A percentile compares a stretch with the other conserved stretches of the same genome.
phyloP scores from a whole-genome alignment of 225 moss, liverwort and hornwort species.

The Asterella californica region DNA sequence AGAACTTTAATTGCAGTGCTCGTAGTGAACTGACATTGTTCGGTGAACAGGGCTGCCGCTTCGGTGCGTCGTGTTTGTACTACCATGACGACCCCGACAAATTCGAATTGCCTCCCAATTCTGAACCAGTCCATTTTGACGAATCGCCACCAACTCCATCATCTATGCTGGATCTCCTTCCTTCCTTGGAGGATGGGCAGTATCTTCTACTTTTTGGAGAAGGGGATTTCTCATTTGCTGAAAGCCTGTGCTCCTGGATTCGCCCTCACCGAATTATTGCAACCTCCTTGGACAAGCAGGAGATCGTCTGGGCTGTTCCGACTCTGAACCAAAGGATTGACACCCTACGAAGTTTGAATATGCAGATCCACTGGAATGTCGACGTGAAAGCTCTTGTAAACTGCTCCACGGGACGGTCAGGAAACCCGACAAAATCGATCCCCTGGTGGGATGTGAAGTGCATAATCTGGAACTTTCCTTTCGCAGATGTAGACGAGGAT shows the following conservation, averaged over 20 bases:
- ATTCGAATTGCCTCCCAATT: conserved; percentile 24
- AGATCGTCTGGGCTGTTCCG: conserved; percentile 25
- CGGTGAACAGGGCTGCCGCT: conserved; percentile 59
- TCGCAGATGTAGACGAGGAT: conserved; percentile 48
- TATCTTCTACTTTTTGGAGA: conserved; percentile 54
- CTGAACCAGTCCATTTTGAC: conserved; percentile 43
- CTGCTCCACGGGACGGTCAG: conserved; percentile 9
- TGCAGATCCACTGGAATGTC: conserved; percentile 47
- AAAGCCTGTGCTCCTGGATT: conserved; percentile 37
- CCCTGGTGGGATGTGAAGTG: conserved; percentile 53
- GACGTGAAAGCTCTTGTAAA: conserved; percentile 45
- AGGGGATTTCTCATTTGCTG: conserved; percentile 57
- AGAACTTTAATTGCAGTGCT: not conserved
- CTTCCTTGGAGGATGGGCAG: conserved; percentile 24
- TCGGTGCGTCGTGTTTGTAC: conserved; percentile 47
- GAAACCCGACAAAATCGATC: conserved; percentile 14
- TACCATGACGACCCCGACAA: conserved; percentile 32
- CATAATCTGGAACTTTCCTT: conserved; percentile 67
- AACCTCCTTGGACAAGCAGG: conserved; percentile 47
- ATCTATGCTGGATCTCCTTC: conserved; percentile 50
- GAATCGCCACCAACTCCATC: conserved; percentile 40
- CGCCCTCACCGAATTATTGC: conserved; percentile 47
- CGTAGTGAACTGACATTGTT: not conserved
- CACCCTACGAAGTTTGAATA: conserved; percentile 24
- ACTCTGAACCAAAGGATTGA: conserved; percentile 26